Evolutionary conservation across 208 protist species (phyloP).

Genomic region (Leptomonas seymouri): DNA sequence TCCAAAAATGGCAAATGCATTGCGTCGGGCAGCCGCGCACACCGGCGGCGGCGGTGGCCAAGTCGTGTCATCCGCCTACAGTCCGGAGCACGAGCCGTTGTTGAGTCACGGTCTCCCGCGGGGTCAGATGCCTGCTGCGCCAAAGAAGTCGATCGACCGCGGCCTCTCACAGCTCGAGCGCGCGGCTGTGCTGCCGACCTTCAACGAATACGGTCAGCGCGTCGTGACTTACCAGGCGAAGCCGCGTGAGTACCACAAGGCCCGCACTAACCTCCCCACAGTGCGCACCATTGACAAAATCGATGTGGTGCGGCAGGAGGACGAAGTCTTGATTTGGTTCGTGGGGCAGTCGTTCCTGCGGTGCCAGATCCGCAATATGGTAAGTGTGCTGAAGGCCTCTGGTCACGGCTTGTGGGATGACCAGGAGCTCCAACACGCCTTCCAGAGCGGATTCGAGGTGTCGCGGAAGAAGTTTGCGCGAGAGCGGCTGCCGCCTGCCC

Average conservation of each 20-base stretch:
- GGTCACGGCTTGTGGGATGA: slow-evolving; percentile 87
- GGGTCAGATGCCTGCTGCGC: slow-evolving; percentile 43
- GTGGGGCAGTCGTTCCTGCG: slow-evolving; percentile 83
- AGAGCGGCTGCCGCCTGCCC: slow-evolving; percentile 73
- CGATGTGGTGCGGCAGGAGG: slow-evolving; percentile 85
- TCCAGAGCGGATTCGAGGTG: slow-evolving; percentile 72
- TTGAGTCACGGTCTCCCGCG: slow-evolving; percentile 34
- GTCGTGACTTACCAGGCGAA: slow-evolving; percentile 66
- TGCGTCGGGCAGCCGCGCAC: slow-evolving; percentile 60
- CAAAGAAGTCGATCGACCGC: slow-evolving; percentile 63
- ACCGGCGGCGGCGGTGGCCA: slow-evolving; percentile 10
- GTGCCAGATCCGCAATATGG: slow-evolving; percentile 90
- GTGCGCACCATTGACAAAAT: slow-evolving; percentile 83
- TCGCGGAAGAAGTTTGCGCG: slow-evolving; percentile 76
- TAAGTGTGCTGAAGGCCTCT: slow-evolving; percentile 75
- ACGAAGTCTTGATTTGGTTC: slow-evolving; percentile 90
- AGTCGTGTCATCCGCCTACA: slow-evolving; percentile 43
- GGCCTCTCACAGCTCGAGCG: slow-evolving; percentile 69
- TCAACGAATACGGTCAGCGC: slow-evolving; percentile 83
- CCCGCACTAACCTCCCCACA: slow-evolving; percentile 78
- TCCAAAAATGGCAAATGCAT: slow-evolving; percentile 84
- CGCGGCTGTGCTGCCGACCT: slow-evolving; percentile 78
- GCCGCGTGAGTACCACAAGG: slow-evolving; percentile 63
- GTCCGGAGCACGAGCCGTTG: slow-evolving; percentile 56
- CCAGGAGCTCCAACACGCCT: slow-evolving; percentile 73